Evolutionary conservation across 2,329 filamentous ascomycete species (phyloP).

Genomic region (Phialocephala subalpina): DNA sequence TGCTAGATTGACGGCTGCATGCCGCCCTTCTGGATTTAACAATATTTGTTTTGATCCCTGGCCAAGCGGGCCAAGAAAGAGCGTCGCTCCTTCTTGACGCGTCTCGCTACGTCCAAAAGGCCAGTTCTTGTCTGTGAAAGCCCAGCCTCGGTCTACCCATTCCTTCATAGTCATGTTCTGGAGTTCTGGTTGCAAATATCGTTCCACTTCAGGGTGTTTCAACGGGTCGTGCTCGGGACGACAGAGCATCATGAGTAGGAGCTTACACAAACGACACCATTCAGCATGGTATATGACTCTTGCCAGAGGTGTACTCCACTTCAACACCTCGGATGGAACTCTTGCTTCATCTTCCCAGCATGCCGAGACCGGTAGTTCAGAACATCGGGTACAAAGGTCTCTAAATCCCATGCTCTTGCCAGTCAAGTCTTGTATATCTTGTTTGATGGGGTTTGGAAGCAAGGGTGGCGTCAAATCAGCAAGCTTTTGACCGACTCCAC

Average conservation of each 20-base stretch:
- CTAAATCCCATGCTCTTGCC: conserved; percentile 6
- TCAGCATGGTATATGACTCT: conserved; percentile 17
- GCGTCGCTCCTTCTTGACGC: background rate
- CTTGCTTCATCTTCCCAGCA: conserved; percentile 16
- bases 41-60: background rate
- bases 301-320: conserved; percentile 11
- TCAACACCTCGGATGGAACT: conserved; percentile 3
- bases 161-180: background rate
- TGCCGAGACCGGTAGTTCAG: conserved; percentile 15
- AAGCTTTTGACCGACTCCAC: conserved; percentile 12
- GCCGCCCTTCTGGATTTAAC: background rate
- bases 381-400: conserved; percentile 10
- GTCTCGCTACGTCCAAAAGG: conserved; percentile 1
- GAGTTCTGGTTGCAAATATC: background rate
- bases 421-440: conserved; percentile 14
- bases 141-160: background rate
- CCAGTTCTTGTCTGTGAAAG: background rate
- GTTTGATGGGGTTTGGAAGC: conserved; percentile 13
- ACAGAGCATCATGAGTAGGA: conserved; percentile 14
- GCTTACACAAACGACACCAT: conserved; percentile 13
- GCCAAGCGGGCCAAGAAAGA: background rate
- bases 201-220: conserved; percentile 1
- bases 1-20: background rate
- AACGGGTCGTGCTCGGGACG: conserved; percentile 1
- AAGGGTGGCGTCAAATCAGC: conserved; percentile 7